Conservation (phyloP, 2,329 filamentous ascomycete species). For the Phoma sp. region DNA sequence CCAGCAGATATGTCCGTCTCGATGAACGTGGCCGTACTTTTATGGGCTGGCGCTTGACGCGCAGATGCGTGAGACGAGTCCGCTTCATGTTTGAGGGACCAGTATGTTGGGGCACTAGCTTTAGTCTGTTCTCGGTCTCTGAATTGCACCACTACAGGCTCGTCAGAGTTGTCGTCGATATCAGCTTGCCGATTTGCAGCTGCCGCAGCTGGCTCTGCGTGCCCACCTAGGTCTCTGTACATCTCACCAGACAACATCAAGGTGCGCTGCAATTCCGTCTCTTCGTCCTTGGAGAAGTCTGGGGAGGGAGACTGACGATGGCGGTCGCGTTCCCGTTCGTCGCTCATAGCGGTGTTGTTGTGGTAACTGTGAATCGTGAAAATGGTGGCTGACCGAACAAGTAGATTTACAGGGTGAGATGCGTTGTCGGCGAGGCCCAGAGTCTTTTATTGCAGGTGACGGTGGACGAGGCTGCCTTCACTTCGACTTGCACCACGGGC, state of each 20-base stretch:
- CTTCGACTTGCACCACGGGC: not conserved
- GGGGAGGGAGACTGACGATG: not conserved
- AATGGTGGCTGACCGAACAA: not conserved
- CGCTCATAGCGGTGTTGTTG: not conserved
- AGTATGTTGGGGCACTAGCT: not conserved
- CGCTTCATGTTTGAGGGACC: not conserved
- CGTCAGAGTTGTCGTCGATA: constrained; percentile 11
- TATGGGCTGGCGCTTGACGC: not conserved
- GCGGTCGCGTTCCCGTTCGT: not conserved
- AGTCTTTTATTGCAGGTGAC: not conserved
- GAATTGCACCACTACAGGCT: not conserved
- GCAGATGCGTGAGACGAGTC: not conserved
- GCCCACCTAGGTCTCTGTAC: constrained; percentile 1
- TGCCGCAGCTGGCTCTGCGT: constrained; percentile 1
- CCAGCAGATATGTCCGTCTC: constrained; percentile 4
- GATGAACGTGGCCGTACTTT: not conserved
- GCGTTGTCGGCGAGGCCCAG: not conserved
- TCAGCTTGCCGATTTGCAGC: not conserved
- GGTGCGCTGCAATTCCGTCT: not conserved
- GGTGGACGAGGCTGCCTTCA: constrained; percentile 7
- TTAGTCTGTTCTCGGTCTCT: not conserved
- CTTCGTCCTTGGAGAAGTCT: not conserved
- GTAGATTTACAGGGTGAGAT: not conserved
- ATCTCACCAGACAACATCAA: constrained; percentile 17
- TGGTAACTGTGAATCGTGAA: not conserved